These are phyloP conservation scores for Diplodia sapinea DNA, from an alignment of 2,329 filamentous ascomycete species.

Conservation along the genomic window DNA sequence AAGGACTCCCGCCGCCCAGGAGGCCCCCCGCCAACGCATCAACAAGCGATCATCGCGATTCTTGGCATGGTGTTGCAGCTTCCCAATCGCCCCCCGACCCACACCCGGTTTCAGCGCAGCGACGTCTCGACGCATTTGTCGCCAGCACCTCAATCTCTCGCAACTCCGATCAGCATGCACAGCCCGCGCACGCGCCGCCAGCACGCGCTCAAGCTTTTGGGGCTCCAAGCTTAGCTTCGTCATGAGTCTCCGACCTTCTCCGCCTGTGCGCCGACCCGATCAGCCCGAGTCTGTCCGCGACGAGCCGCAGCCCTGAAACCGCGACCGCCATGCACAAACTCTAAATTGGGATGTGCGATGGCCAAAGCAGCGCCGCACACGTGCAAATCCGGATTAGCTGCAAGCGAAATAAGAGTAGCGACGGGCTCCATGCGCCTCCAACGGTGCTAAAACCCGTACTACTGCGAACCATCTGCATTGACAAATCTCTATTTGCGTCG, in stretches of 20 bases:
- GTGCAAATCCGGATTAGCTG: too few species aligned
- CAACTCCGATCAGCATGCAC: neutral
- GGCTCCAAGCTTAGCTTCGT: neutral
- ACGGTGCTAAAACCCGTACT: too few species aligned
- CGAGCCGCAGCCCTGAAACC: neutral
- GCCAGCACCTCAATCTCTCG: conserved; percentile 27
- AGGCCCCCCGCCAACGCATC: neutral
- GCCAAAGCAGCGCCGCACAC: neutral
- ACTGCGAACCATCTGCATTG: too few species aligned
- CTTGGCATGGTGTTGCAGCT: conserved; percentile 24
- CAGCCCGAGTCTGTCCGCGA: neutral
- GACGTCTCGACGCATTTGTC: too few species aligned
- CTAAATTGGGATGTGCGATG: conserved; percentile 4
- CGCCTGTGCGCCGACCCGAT: too few species aligned
- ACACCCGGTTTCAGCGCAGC: neutral
- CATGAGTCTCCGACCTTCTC: neutral
- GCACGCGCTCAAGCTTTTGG: neutral
- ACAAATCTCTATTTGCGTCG: too few species aligned
- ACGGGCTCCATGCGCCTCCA: too few species aligned
- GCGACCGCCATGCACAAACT: neutral
- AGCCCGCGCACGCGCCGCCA: neutral
- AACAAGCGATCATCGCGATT: conserved; percentile 8
- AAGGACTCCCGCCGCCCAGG: too few species aligned
- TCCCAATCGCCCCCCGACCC: neutral
- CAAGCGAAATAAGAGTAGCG: too few species aligned